Conservation (phyloP, 345 rosid species). For the Corymbia maculata region DNA sequence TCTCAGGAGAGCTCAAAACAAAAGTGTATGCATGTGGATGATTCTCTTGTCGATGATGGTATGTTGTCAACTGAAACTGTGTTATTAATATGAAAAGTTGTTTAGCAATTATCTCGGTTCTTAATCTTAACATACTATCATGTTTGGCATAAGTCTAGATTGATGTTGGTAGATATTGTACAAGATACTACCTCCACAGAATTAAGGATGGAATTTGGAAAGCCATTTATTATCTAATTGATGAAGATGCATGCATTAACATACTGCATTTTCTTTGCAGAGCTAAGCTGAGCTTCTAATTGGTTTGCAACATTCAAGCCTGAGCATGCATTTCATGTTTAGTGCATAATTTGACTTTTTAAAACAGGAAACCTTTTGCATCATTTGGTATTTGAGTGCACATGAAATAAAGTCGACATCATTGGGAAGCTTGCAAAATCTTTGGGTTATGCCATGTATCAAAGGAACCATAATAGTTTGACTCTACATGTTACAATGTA, state of each 20-base stretch:
- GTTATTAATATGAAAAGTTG: neutral
- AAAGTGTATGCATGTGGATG: conserved; percentile 31
- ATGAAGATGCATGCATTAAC: neutral
- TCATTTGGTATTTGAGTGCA: neutral
- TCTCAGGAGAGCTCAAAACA: conserved; percentile 50
- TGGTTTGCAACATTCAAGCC: neutral
- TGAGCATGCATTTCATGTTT: neutral
- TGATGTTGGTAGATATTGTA: neutral
- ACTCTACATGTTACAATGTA: neutral
- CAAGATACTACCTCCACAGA: neutral
- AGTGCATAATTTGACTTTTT: neutral
- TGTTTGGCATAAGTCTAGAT: neutral
- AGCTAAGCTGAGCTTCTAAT: neutral
- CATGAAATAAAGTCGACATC: neutral
- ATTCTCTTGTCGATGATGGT: conserved; percentile 27
- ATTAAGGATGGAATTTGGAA: neutral
- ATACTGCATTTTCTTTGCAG: neutral
- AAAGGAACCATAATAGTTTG: neutral
- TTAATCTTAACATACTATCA: neutral
- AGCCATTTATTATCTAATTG: neutral
- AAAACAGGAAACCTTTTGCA: neutral
- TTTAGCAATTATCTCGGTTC: neutral
- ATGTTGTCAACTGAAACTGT: neutral
- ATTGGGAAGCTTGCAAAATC: neutral
- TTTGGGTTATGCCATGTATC: neutral